These are phyloP conservation scores for Silene uniflora DNA, from an alignment of 148 eudicot species.

Conservation along the genomic window DNA sequence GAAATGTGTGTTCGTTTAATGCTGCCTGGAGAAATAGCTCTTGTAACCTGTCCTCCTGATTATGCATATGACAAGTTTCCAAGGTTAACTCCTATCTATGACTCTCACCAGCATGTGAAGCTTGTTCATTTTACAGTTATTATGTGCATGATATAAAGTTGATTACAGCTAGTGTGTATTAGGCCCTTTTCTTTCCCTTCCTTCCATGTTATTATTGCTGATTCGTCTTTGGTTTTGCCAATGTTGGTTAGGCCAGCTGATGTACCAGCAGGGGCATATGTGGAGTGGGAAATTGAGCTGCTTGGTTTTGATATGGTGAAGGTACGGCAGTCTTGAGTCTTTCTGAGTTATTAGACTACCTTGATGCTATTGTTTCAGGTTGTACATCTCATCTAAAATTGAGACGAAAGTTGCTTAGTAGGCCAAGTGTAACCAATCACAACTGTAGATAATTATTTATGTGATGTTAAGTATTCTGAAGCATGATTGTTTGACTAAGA, in stretches of 20 bases:
- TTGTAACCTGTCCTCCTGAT: slow-evolving; percentile 97
- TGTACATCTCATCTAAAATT: not conserved
- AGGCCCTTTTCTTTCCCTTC: not conserved
- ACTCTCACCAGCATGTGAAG: not conserved
- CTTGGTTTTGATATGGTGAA: slow-evolving; percentile 86
- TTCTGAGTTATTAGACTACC: not conserved
- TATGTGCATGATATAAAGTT: not conserved
- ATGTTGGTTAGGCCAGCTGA: slow-evolving; percentile 58
- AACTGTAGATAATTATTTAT: not conserved
- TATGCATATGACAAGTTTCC: slow-evolving; percentile 95
- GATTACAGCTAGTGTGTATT: not conserved
- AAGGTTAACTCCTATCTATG: slow-evolving; percentile 40
- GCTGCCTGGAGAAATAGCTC: slow-evolving; percentile 95
- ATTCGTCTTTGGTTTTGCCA: not conserved
- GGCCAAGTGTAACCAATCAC: not conserved
- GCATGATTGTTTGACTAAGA: slow-evolving; percentile 2
- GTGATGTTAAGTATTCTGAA: not conserved
- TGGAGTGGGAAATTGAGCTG: slow-evolving; percentile 98
- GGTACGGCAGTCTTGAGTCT: slow-evolving; percentile 35
- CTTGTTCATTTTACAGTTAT: not conserved
- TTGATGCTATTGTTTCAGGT: not conserved
- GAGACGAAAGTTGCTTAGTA: not conserved
- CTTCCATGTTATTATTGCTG: not conserved
- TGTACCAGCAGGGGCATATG: slow-evolving; percentile 83
- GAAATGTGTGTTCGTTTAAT: slow-evolving; percentile 94